These are phyloP conservation scores for Chenopodium suecicum DNA, from an alignment of 148 eudicot species.

Conservation along the genomic window DNA sequence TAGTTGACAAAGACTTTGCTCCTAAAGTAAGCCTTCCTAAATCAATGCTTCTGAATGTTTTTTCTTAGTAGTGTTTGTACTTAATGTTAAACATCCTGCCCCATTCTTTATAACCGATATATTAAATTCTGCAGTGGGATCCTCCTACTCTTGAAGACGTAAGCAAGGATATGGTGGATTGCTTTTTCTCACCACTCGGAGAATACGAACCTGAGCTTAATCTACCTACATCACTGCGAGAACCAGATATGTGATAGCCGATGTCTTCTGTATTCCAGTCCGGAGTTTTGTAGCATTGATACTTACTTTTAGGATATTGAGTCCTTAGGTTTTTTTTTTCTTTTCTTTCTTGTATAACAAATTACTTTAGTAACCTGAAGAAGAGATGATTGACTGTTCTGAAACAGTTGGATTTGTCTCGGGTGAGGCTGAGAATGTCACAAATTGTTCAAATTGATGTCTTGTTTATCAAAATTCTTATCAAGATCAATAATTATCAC, in stretches of 20 bases:
- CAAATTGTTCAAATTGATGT: background rate
- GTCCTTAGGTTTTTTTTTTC: background rate
- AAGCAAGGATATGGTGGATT: slow-evolving; percentile 78
- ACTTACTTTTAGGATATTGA: background rate
- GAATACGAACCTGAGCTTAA: slow-evolving; percentile 67
- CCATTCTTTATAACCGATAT: background rate
- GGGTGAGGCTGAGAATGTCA: background rate
- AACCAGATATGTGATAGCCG: slow-evolving; percentile 57
- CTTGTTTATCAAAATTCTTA: background rate
- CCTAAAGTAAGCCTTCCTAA: slow-evolving; percentile 58
- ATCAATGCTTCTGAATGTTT: background rate
- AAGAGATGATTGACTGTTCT: background rate
- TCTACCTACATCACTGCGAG: slow-evolving; percentile 72
- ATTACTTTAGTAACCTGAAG: background rate
- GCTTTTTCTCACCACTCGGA: slow-evolving; percentile 57
- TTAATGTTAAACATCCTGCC: background rate
- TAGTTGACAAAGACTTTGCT: slow-evolving; percentile 90
- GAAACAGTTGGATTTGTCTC: background rate
- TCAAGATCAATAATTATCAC: slow-evolving; percentile 1
- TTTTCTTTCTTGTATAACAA: background rate
- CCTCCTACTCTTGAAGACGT: slow-evolving; percentile 71
- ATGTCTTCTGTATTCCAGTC: background rate
- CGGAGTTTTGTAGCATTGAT: slow-evolving; percentile 18
- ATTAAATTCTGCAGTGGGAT: slow-evolving; percentile 64
- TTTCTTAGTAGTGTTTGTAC: background rate